Evolutionary conservation across 176 grass and related monocot genomes (phyloP).

Genomic region (Typha latifolia): DNA sequence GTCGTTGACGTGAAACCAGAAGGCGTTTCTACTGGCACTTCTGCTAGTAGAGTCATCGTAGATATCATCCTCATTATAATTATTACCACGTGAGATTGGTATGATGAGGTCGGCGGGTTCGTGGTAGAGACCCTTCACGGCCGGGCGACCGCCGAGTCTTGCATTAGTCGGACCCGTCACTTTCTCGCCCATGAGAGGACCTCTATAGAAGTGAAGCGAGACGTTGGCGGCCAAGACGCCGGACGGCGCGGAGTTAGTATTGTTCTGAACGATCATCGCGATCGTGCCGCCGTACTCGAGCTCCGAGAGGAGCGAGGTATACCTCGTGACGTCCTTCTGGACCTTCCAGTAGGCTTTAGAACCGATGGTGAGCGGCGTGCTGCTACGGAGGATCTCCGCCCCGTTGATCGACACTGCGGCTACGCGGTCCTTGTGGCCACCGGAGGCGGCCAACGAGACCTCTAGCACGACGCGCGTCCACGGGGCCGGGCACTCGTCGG

Average conservation of each 20-base stretch:
- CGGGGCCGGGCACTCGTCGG: conserved; percentile 5
- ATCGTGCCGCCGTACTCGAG: not conserved
- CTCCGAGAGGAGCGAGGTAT: not conserved
- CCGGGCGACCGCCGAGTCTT: not conserved
- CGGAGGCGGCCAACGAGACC: not conserved
- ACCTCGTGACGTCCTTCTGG: conserved; percentile 11
- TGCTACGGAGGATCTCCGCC: conserved; percentile 8
- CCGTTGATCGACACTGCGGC: conserved; percentile 7
- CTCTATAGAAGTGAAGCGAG: conserved; percentile 10
- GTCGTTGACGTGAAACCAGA: conserved; percentile 6
- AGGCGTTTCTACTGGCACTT: not conserved
- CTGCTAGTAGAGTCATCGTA: not conserved
- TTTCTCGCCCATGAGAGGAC: not conserved
- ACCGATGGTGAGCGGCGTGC: conserved; percentile 6
- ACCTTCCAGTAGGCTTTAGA: conserved; percentile 1
- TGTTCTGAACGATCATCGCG: not conserved
- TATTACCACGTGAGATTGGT: not conserved
- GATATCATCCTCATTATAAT: not conserved
- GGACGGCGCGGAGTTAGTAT: not conserved
- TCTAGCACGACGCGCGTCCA: conserved; percentile 10
- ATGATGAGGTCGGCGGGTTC: conserved; percentile 13
- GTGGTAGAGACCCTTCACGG: conserved; percentile 1
- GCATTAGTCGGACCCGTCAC: not conserved
- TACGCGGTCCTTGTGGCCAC: not conserved
- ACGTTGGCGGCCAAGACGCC: conserved; percentile 2